Conservation (phyloP, 495 filamentous ascomycete genomes). For the Penicillium subrubescens region DNA sequence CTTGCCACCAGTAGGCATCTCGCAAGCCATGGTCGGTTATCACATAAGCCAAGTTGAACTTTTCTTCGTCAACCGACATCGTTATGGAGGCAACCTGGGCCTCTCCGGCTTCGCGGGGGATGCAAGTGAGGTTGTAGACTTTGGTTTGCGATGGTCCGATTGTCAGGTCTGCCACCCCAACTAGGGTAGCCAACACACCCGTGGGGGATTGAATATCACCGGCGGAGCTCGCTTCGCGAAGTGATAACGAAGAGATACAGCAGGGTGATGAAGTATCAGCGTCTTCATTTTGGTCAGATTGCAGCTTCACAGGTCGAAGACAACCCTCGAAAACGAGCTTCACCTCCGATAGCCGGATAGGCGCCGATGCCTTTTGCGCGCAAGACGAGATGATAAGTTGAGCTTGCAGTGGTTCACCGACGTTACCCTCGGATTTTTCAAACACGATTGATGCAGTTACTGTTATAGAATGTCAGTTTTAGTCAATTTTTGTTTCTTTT, state of each 20-base stretch:
- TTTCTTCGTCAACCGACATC: slow-evolving; percentile 60
- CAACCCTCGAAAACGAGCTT: slow-evolving; percentile 69
- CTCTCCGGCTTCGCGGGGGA: slow-evolving; percentile 79
- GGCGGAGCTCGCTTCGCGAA: slow-evolving; percentile 37
- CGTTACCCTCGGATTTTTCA: slow-evolving; percentile 72
- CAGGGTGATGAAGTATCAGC: slow-evolving; percentile 27
- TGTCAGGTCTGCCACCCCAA: slow-evolving; percentile 65
- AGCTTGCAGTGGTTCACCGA: slow-evolving; percentile 72
- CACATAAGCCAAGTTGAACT: slow-evolving; percentile 69
- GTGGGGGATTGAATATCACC: slow-evolving; percentile 46
- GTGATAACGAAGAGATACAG: slow-evolving; percentile 33
- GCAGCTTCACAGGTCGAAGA: slow-evolving; percentile 58
- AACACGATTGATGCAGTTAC: slow-evolving; percentile 76
- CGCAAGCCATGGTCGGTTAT: slow-evolving; percentile 51
- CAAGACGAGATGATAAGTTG: slow-evolving; percentile 75
- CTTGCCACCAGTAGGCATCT: slow-evolving; percentile 57
- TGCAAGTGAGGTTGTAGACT: slow-evolving; percentile 69
- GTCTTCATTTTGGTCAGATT: slow-evolving; percentile 34
- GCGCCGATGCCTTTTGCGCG: slow-evolving; percentile 61
- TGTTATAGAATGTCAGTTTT: slow-evolving; percentile 22
- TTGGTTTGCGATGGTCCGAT: slow-evolving; percentile 68
- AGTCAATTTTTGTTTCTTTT: background rate
- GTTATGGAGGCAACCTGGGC: slow-evolving; percentile 65
- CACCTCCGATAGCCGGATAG: slow-evolving; percentile 65
- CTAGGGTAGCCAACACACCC: slow-evolving; percentile 40